Conservation (phyloP, 2,329 filamentous ascomycete species). For the Knufia fluminis region DNA sequence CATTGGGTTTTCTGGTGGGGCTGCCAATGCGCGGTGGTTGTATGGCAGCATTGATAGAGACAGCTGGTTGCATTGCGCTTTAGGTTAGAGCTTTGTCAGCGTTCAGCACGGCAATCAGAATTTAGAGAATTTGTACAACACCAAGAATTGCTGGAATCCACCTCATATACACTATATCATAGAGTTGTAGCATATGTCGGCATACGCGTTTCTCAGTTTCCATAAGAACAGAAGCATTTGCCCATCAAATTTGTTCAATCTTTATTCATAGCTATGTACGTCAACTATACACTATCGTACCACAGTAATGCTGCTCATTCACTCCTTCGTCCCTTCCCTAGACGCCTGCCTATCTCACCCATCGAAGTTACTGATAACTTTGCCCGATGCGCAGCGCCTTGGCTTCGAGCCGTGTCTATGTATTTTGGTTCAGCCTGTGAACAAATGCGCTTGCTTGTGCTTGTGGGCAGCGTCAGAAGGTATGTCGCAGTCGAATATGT, state of each 20-base stretch:
- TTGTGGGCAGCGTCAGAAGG: neutral
- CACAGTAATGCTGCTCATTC: neutral
- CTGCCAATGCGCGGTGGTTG: too few relatives aligned
- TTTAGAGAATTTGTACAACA: too few relatives aligned
- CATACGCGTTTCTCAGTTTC: too few relatives aligned
- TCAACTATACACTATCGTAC: neutral
- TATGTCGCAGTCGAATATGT: neutral
- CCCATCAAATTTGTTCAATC: neutral
- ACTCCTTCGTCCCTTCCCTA: neutral
- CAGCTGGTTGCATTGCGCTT: too few relatives aligned
- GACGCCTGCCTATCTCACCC: neutral
- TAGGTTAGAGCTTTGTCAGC: too few relatives aligned
- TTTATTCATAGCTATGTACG: neutral
- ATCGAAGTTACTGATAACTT: neutral
- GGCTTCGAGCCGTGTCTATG: neutral
- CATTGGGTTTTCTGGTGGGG: too few relatives aligned
- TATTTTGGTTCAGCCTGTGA: neutral
- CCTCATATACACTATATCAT: too few relatives aligned
- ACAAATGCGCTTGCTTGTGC: neutral
- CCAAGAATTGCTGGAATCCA: too few relatives aligned
- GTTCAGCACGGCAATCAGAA: too few relatives aligned
- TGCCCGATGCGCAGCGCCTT: neutral
- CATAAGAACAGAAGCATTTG: too few relatives aligned
- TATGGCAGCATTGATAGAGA: too few relatives aligned
- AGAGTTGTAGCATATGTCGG: too few relatives aligned